Evolutionary conservation across 2,329 filamentous ascomycete species (phyloP).

Genomic region (Setomelanomma holmii): DNA sequence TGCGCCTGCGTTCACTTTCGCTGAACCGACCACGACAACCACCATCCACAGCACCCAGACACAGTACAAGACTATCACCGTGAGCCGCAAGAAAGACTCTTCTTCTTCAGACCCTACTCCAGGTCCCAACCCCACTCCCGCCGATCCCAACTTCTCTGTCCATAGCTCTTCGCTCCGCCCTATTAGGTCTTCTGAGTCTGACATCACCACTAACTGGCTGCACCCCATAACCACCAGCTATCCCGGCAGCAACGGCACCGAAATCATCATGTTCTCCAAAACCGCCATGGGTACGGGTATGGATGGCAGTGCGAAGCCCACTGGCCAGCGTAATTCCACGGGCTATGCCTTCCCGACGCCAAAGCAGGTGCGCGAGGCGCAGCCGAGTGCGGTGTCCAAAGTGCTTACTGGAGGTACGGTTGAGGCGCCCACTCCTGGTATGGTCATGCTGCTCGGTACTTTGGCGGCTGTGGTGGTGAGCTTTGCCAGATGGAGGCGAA

Average conservation of each 20-base stretch:
- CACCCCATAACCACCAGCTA: background rate
- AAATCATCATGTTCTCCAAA: background rate
- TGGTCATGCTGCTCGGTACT: background rate
- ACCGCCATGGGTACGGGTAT: background rate
- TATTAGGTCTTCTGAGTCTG: too few species aligned
- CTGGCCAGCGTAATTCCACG: background rate
- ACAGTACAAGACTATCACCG: slow-evolving; percentile 15
- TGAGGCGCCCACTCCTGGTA: too few species aligned
- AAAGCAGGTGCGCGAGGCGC: background rate
- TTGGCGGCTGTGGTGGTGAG: background rate
- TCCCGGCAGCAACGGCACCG: background rate
- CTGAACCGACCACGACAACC: slow-evolving; percentile 19
- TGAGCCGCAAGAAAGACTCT: slow-evolving; percentile 4
- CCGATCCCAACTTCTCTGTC: background rate
- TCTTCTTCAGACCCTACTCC: background rate
- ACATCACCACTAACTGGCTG: background rate
- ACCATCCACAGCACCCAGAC: slow-evolving; percentile 23
- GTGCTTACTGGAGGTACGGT: too few species aligned
- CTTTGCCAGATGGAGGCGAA: background rate
- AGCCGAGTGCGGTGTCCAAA: too few species aligned
- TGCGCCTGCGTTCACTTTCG: slow-evolving; percentile 1
- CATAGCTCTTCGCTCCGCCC: too few species aligned
- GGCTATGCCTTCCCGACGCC: background rate
- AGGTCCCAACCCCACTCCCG: background rate
- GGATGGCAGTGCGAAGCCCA: background rate